These are phyloP conservation scores for Sporothrix globosa DNA, from an alignment of 2,329 filamentous ascomycete genomes.

Conservation along the genomic window DNA sequence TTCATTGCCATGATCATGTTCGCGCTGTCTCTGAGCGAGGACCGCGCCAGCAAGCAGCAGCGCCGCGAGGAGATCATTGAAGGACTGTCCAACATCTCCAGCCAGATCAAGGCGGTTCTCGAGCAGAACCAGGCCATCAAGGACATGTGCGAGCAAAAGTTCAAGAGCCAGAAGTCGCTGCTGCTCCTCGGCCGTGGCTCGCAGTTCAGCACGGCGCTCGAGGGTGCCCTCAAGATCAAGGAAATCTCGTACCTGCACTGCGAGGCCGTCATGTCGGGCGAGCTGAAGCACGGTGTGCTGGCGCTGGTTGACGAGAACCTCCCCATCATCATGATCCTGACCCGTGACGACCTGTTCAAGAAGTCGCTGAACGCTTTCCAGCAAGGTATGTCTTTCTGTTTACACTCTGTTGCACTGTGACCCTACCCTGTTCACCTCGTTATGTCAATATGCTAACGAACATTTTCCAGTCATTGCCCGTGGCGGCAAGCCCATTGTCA, in stretches of 20 bases:
- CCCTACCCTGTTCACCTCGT: neutral
- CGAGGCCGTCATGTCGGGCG: constrained; percentile 99
- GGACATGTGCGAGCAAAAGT: constrained; percentile 84
- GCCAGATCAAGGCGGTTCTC: constrained; percentile 89
- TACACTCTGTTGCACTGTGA: neutral
- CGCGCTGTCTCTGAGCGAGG: constrained; percentile 91
- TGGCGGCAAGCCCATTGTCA: constrained; percentile 94
- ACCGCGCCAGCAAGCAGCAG: constrained; percentile 90
- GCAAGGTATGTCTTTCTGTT: constrained; percentile 65
- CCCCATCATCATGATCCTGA: constrained; percentile 99
- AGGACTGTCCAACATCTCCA: constrained; percentile 82
- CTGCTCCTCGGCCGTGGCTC: constrained; percentile 91
- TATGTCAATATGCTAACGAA: constrained; percentile 8
- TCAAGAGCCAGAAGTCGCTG: constrained; percentile 97
- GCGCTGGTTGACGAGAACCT: constrained; percentile 97
- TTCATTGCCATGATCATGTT: constrained; percentile 99
- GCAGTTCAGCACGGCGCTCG: constrained; percentile 94
- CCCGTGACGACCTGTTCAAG: constrained; percentile 91
- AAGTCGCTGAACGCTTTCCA: constrained; percentile 99
- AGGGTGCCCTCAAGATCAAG: constrained; percentile 99
- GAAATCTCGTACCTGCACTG: constrained; percentile 99
- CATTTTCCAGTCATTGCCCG: constrained; percentile 78
- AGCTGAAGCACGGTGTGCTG: constrained; percentile 98
- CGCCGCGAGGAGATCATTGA: constrained; percentile 96
- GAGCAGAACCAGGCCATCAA: constrained; percentile 93